Base-by-base conservation (phyloP, 768 basidiomycete genomes). In the Multifurca ochricompacta region DNA sequence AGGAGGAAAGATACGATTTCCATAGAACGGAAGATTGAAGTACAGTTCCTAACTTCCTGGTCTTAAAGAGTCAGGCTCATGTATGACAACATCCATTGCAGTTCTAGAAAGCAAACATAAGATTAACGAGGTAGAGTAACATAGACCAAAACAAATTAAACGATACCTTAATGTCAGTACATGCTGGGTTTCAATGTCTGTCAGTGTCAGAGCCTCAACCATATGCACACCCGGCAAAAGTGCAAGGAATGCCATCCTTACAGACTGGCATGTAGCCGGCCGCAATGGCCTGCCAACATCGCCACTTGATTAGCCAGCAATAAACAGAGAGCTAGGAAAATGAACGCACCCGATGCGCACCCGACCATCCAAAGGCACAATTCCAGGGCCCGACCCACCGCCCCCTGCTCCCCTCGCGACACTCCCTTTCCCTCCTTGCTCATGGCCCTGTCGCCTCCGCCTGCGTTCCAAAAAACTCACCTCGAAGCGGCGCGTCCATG, bases 211-310 rank as follows among this genome's bases (percentile, higher is more conserved):
- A 5, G 77, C 74, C 57, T 87, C 82, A 47, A 93, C 77, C 2
- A 82, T 74, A 63, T 92, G 89, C 2, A 91, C 81, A 3, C 91
- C 91, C 18, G 88, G 83, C 7, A 79, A 76, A 44, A 93, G 71
- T 3, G 91, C 89, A 42, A 93, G 69, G 62, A 92, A 91, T 55
- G 85, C 78, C 84, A 93, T 90, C 36, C 87, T 74, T 23, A 92
- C 87, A 18, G 87, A 88, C 66, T 92, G 90, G 64, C 89, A 90
- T 1, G 87, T 83, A 10, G 81, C 80, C 3, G 90, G 85, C n/a
- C 79, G 74, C 18, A 92, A 73, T 11, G 90, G 90, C 10, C 88
- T 91, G 59, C 48, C 19, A 18, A 47, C 34, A 50, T 27, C 7
- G 19, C 2, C 23, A 13, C 9, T 36, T 8, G 41, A 18, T 48